Percentiles rank a stretch among this genome's conserved stretches.
phyloP scores from a whole-genome alignment of 352 stramenopile species.

The Phytophthora cryptogea region DNA sequence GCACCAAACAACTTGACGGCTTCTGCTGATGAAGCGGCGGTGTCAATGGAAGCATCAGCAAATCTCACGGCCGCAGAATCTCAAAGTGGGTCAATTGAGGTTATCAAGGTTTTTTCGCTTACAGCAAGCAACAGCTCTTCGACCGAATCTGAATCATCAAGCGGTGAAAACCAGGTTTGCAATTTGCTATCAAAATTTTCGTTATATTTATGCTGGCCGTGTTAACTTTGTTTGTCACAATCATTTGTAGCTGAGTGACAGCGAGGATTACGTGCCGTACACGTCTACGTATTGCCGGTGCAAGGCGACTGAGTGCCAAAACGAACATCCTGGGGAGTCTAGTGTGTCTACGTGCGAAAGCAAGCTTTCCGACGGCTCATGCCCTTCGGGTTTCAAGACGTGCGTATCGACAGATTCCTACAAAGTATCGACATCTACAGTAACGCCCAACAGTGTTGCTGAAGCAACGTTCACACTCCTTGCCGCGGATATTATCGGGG shows the following conservation, averaged over 20 bases:
- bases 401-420: constrained; percentile 79
- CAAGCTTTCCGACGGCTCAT: constrained; percentile 51
- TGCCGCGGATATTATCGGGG: constrained; percentile 69
- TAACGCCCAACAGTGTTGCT: constrained; percentile 65
- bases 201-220: neutral
- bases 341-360: constrained; percentile 51
- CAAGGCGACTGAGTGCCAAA: constrained; percentile 69
- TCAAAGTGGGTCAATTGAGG: constrained; percentile 12
- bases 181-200: neutral
- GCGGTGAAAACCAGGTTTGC: constrained; percentile 24
- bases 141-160: constrained; percentile 23
- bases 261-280: constrained; percentile 41
- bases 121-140: constrained; percentile 31
- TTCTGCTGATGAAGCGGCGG: constrained; percentile 4
- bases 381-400: constrained; percentile 59
- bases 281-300: constrained; percentile 72
- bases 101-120: constrained; percentile 33
- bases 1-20: constrained; percentile 11
- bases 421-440: constrained; percentile 61
- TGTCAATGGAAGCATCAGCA: constrained; percentile 24
- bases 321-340: constrained; percentile 55
- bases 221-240: constrained; percentile 16
- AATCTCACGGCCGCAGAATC: constrained; percentile 15
- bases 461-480: constrained; percentile 74
- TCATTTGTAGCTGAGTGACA: constrained; percentile 20